Evolutionary conservation across 768 basidiomycete genomes (phyloP), one percentile per base, ranked within the genome.

Genomic region (Hypholoma fasciculare): DNA sequence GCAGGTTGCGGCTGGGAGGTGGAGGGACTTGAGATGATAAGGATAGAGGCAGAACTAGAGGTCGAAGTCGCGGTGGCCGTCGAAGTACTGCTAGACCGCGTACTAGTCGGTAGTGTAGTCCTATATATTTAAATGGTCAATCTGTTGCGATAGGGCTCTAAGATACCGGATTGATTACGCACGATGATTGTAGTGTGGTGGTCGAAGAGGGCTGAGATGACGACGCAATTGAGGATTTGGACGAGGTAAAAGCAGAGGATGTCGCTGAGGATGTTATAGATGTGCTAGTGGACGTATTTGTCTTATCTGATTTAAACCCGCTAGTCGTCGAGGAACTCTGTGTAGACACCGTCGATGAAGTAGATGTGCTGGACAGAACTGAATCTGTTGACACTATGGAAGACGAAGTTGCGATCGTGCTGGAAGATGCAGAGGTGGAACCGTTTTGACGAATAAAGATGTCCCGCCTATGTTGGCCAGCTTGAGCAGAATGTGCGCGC

Each of bases 391-490:
- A 42, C 30, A 34, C 30, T 5, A 42, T 42, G 40, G 40, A 42
- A 42, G 40, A 14, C 17, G 40, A 42, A 42, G 11, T 8, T 1
- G 13, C 7, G 13, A 44, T 42, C 11, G 36, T 51, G 40, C 42
- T 7, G 47, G 38, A 39, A 49, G 47, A 19, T 46, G 57, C 17
- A 1, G 11, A 17, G n/a, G 37, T 51, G n/a, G 40, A 48, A 19
- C 26, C 39, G 44, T 47, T 52, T 51, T 53, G 56, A 48, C 57
- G 57, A 58, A 60, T 38, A 3, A 51, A 2, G 34, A 59, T 30
- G 39, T 58, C 54, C 38, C 60, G 60, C 51, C 60, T 56, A 42
- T 52, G 27, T 4, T 55, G 58, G 17, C 9, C 23, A 27, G 51
- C 51, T 53, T 55, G 44, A 23, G 11, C 48, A 23, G 48, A 55